Evolutionary conservation across 768 basidiomycete species (phyloP).

Genomic region (Pseudohyphozyma bogoriensis): DNA sequence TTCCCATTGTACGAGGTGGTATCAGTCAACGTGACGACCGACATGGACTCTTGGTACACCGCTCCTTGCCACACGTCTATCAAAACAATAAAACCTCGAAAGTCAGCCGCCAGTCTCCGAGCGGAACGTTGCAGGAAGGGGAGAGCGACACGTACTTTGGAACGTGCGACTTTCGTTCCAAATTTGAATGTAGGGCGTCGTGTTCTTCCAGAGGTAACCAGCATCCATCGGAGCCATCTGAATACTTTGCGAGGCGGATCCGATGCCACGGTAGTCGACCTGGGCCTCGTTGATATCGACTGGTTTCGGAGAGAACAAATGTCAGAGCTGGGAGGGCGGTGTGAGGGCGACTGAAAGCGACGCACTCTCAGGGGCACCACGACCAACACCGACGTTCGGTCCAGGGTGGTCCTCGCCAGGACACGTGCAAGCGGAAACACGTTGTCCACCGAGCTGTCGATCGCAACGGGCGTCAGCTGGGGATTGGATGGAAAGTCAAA

Average conservation of each 20-base stretch:
- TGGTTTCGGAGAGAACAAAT: too few species aligned
- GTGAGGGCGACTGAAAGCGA: not conserved
- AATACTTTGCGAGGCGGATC: slow-evolving; percentile 67
- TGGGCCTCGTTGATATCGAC: slow-evolving; percentile 65
- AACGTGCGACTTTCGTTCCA: slow-evolving; percentile 40
- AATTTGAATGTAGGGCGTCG: slow-evolving; percentile 48
- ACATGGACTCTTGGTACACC: slow-evolving; percentile 23
- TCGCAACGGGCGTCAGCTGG: slow-evolving; percentile 17
- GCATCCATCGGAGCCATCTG: slow-evolving; percentile 49
- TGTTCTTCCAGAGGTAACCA: slow-evolving; percentile 53
- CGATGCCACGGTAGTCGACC: slow-evolving; percentile 45
- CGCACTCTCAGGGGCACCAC: slow-evolving; percentile 68
- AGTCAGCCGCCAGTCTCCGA: too few species aligned
- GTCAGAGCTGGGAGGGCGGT: too few species aligned
- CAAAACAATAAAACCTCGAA: not conserved
- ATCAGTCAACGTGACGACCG: slow-evolving; percentile 25
- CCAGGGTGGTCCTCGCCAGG: slow-evolving; percentile 67
- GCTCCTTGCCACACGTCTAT: slow-evolving; percentile 27
- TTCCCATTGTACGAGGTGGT: slow-evolving; percentile 18
- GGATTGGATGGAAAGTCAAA: not conserved
- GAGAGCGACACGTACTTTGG: slow-evolving; percentile 2
- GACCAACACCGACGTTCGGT: slow-evolving; percentile 51
- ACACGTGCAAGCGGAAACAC: slow-evolving; percentile 78
- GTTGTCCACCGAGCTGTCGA: slow-evolving; percentile 74
- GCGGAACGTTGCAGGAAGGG: too few species aligned